Conservation (phyloP, 441 rosid genomes). For the Biscutella auriculata region DNA sequence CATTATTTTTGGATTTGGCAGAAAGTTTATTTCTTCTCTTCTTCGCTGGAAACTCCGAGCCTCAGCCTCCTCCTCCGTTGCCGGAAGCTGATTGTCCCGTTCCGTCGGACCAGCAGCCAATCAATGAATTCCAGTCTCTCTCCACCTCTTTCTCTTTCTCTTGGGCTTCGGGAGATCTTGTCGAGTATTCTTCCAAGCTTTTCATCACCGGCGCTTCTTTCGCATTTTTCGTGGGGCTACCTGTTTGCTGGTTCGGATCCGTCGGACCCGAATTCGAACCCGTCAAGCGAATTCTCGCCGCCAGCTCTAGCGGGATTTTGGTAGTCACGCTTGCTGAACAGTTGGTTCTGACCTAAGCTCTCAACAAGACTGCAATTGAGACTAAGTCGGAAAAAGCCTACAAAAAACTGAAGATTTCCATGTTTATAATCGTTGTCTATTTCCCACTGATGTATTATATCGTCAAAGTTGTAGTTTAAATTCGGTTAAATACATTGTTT, state of each 20-base stretch:
- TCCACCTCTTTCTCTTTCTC: no score
- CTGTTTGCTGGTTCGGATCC: slow-evolving; percentile 79
- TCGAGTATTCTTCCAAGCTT: slow-evolving; percentile 44
- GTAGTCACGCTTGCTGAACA: slow-evolving; percentile 70
- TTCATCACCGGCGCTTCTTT: slow-evolving; percentile 65
- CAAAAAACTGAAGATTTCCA: no score
- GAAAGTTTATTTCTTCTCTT: no score
- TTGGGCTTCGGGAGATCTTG: slow-evolving; percentile 39
- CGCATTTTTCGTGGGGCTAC: slow-evolving; percentile 56
- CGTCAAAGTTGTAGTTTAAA: no score
- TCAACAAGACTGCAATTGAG: no score
- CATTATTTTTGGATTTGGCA: no score
- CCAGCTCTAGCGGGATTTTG: slow-evolving; percentile 62
- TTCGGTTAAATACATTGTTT: no score
- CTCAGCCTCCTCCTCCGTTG: slow-evolving; percentile 24
- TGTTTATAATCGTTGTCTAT: no score
- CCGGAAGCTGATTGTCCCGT: slow-evolving; percentile 79
- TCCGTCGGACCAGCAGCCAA: slow-evolving; percentile 68
- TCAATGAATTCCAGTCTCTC: slow-evolving; percentile 66
- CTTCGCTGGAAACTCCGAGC: slow-evolving; percentile 43
- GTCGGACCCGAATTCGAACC: slow-evolving; percentile 57
- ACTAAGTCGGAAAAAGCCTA: no score
- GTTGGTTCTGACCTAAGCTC: no score
- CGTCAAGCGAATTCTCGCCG: slow-evolving; percentile 39
- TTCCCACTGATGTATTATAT: no score